Evolutionary conservation across 352 stramenopile species (phyloP).

Genomic region (Plasmopara halstedii): DNA sequence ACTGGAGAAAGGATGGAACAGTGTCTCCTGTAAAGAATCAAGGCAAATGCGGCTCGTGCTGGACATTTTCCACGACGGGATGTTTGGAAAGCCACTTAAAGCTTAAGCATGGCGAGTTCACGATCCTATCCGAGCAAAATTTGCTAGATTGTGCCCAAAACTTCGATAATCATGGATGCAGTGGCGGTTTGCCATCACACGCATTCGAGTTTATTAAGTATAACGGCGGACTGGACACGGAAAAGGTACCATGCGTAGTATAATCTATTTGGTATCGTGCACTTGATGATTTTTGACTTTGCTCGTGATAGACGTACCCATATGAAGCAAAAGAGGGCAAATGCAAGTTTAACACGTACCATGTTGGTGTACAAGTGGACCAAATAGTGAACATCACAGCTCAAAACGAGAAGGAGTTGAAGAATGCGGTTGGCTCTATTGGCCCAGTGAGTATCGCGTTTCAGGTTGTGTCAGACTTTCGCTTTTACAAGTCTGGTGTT

Average conservation of each 20-base stretch:
- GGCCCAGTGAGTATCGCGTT: conserved; percentile 83
- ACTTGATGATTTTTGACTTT: background rate
- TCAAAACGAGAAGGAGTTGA: conserved; percentile 68
- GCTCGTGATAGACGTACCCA: conserved; percentile 41
- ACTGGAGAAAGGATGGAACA: conserved; percentile 91
- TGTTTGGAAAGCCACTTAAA: conserved; percentile 96
- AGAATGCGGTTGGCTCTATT: conserved; percentile 47
- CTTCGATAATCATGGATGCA: conserved; percentile 94
- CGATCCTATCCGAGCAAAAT: conserved; percentile 96
- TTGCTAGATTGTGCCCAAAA: conserved; percentile 93
- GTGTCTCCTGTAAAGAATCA: conserved; percentile 98
- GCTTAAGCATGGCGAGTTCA: conserved; percentile 88
- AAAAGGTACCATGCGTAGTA: conserved; percentile 32
- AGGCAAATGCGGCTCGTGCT: conserved; percentile 97
- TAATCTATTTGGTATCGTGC: background rate
- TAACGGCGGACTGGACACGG: conserved; percentile 80
- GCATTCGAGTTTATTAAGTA: conserved; percentile 95
- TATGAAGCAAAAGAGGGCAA: conserved; percentile 72
- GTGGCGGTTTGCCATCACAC: conserved; percentile 95
- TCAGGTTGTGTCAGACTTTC: conserved; percentile 83
- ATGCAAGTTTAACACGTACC: conserved; percentile 74
- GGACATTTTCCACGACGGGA: conserved; percentile 97
- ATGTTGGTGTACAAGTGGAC: conserved; percentile 63
- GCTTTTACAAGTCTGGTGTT: conserved; percentile 85
- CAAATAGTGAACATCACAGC: conserved; percentile 82